These are phyloP conservation scores for Phytophthora podocarpi DNA, from an alignment of 352 stramenopile genomes.

Conservation along the genomic window DNA sequence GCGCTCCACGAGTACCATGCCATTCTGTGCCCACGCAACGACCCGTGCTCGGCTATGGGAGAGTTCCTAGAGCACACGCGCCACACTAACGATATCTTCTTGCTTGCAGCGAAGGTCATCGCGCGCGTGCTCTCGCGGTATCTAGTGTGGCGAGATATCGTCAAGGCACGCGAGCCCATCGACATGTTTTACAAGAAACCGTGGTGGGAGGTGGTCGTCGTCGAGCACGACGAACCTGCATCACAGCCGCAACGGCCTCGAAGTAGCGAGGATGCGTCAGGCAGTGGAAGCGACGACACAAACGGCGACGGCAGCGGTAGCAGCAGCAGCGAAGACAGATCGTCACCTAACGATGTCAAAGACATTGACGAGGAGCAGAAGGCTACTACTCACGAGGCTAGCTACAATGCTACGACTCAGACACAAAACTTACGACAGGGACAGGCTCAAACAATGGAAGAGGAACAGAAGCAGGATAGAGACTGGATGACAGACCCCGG, in stretches of 20 bases:
- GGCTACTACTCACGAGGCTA: not conserved
- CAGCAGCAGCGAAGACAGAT: constrained; percentile 32
- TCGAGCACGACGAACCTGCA: constrained; percentile 55
- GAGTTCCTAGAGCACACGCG: constrained; percentile 70
- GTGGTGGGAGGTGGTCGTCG: constrained; percentile 89
- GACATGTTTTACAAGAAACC: constrained; percentile 92
- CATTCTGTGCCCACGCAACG: constrained; percentile 73
- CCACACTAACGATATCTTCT: constrained; percentile 93
- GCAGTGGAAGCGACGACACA: constrained; percentile 32
- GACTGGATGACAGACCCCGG: not conserved
- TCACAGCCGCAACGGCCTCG: constrained; percentile 17
- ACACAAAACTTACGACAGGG: not conserved
- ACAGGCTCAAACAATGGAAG: constrained; percentile 2
- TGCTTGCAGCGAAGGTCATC: constrained; percentile 88
- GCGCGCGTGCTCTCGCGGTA: constrained; percentile 67
- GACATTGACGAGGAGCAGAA: constrained; percentile 27
- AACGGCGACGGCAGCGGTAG: constrained; percentile 26
- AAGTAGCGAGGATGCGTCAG: constrained; percentile 8
- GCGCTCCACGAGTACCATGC: constrained; percentile 79
- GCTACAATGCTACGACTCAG: not conserved
- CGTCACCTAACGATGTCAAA: constrained; percentile 30
- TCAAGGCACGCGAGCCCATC: constrained; percentile 72
- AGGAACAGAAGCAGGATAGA: constrained; percentile 18
- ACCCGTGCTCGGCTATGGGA: constrained; percentile 67
- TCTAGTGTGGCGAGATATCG: constrained; percentile 55